Percentiles rank a stretch among this genome's conserved stretches.
Conservation (phyloP, 257 asterid genomes). For the Solanum commersonii region DNA sequence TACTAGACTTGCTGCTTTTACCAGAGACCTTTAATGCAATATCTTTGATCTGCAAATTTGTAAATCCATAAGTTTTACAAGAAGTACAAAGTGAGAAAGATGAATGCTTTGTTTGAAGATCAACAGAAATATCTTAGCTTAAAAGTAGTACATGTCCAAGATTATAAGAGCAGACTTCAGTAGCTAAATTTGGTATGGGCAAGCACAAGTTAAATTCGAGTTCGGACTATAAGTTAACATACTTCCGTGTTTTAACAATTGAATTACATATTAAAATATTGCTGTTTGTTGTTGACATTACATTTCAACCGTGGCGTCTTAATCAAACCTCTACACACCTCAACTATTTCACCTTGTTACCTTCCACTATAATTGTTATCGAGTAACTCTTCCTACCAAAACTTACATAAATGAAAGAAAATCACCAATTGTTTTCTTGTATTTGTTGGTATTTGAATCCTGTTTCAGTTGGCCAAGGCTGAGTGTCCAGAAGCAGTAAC, state of each 20-base stretch:
- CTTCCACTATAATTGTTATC: background rate
- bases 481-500: background rate
- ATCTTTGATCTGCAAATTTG: constrained; percentile 62
- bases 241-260: background rate
- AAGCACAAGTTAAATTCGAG: background rate
- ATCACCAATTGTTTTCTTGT: background rate
- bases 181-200: background rate
- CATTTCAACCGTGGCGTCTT: background rate
- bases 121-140: background rate
- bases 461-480: background rate
- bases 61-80: background rate
- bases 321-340: background rate
- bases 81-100: background rate
- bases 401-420: background rate
- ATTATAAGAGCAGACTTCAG: background rate
- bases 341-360: background rate
- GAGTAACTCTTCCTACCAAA: background rate
- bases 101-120: background rate
- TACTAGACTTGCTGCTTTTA: constrained; percentile 45
- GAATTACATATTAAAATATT: background rate
- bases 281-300: background rate
- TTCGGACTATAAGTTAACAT: background rate
- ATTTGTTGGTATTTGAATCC: background rate
- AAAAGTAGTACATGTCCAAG: background rate
- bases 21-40: constrained; percentile 90